Evolutionary conservation across 306 rosid genomes (phyloP).

Genomic region (Bauhinia variegata): DNA sequence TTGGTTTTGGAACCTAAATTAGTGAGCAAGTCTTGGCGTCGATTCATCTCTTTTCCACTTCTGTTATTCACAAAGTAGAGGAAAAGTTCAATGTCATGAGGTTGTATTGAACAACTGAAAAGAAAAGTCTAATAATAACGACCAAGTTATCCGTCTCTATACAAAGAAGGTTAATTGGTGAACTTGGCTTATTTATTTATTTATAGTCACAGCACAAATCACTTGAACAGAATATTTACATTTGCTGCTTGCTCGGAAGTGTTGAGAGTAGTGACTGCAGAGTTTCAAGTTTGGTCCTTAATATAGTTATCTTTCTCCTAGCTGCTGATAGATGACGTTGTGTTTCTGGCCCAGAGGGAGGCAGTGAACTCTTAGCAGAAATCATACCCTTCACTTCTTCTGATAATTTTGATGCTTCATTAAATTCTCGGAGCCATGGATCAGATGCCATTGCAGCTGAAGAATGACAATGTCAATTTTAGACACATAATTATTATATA

Average conservation of each 20-base stretch:
- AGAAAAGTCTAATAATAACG: not conserved
- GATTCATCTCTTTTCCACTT: conserved; percentile 43
- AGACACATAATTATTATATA: not conserved
- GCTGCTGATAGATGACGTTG: conserved; percentile 47
- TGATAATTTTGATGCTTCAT: conserved; percentile 51
- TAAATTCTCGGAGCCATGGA: conserved; percentile 46
- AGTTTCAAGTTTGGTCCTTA: conserved; percentile 51
- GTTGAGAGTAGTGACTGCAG: conserved; percentile 43
- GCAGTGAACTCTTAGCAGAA: conserved; percentile 41
- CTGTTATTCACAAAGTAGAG: conserved; percentile 27
- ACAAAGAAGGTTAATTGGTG: not conserved
- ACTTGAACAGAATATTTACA: conserved; percentile 31
- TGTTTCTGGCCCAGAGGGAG: conserved; percentile 49
- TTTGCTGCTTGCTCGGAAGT: conserved; percentile 42
- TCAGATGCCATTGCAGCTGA: conserved; percentile 32
- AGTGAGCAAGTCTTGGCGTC: conserved; percentile 40
- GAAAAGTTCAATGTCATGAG: not conserved
- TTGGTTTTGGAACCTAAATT: conserved; percentile 40
- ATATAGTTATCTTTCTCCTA: conserved; percentile 52
- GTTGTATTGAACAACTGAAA: not conserved
- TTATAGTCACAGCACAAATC: not conserved
- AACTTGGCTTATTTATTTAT: not conserved
- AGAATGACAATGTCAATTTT: not conserved
- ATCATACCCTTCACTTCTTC: conserved; percentile 49
- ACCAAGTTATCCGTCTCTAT: not conserved